Base-by-base conservation (phyloP, 441 rosid genomes). In the Gossypium schwendimanii region DNA sequence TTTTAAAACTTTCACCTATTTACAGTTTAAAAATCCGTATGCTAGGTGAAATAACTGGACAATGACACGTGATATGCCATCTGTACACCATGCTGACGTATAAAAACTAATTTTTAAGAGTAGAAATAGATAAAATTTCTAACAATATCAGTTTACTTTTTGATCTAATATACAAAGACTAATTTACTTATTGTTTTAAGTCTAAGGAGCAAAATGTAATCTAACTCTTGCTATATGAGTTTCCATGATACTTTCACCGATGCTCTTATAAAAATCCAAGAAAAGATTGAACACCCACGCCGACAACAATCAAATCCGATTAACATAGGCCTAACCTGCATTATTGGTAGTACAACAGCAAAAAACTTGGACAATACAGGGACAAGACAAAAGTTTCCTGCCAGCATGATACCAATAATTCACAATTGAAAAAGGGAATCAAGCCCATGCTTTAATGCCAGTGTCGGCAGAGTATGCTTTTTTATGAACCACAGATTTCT, bases 341-440 rank as follows among this genome's bases (percentile, higher is more conserved):
- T 39, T 63, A 10, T 63, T 39, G 31, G 68, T 18, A 18, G 50
- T 10, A 63, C 68, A 39, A 39, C 15, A 39, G 50, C 28, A 1
- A 62, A 15, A 33, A 17, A 1, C 15, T 39, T 39, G 50, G 50
- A 39, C 24, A 39, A 4, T 12, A 39, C 4, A 63, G 2, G 15
- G 14, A 31, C 10, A 14, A 18, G 4, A 23, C 55, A 41, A 7
- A n/a, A 41, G 6, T 20, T 64, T 4, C 55, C 7, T 20, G 6
- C 44, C 7, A 12, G 9, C 58, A 49, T n/a, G 70, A 15, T 8
- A 47, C 15, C 58, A 66, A 66, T 66, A 24, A 66, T 66, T 66
- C 70, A 23, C 36, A 65, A 23, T 14, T n/a, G 39, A 33, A 45
- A 23, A 23, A 6, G 41, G 57, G 20, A 23, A 7, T 14, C 57